Percentiles rank a stretch among this genome's conserved stretches.
Conservation (phyloP, 306 rosid genomes). For the Trichosanthes cucumerina region DNA sequence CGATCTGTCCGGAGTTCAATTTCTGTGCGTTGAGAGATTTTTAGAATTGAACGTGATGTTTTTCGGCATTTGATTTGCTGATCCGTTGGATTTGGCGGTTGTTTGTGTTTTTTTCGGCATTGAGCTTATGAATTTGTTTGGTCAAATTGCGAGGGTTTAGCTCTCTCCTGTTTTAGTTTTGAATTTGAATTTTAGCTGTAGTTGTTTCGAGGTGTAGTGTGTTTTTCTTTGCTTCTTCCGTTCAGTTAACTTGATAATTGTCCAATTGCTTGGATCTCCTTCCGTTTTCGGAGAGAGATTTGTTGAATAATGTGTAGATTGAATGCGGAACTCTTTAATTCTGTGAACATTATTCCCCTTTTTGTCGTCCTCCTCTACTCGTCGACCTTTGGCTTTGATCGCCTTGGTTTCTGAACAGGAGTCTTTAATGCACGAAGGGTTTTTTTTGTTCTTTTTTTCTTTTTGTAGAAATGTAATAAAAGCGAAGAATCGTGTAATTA, state of each 20-base stretch:
- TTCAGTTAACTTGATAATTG: background rate
- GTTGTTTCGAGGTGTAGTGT: background rate
- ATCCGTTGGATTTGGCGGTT: background rate
- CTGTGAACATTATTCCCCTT: background rate
- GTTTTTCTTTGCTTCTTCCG: background rate
- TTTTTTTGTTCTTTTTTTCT: too few species aligned
- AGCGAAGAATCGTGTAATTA: background rate
- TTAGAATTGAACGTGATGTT: background rate
- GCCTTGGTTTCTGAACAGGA: background rate
- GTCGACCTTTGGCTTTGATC: background rate
- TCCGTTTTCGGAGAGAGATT: background rate
- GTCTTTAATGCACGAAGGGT: background rate
- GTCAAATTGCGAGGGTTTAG: background rate
- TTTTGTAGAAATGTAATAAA: background rate
- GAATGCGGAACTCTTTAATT: background rate
- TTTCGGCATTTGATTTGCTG: background rate
- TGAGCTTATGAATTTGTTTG: background rate
- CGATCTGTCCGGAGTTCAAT: background rate
- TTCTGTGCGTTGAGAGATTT: background rate
- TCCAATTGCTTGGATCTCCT: background rate
- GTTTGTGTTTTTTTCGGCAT: background rate
- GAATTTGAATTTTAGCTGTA: background rate
- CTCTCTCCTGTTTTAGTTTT: background rate
- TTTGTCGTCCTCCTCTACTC: background rate
- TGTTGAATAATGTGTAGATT: background rate